Percentiles rank a stretch among this genome's conserved stretches.
These are phyloP conservation scores for Quercus berberidifolia DNA, from an alignment of 306 rosid species.

Conservation along the genomic window DNA sequence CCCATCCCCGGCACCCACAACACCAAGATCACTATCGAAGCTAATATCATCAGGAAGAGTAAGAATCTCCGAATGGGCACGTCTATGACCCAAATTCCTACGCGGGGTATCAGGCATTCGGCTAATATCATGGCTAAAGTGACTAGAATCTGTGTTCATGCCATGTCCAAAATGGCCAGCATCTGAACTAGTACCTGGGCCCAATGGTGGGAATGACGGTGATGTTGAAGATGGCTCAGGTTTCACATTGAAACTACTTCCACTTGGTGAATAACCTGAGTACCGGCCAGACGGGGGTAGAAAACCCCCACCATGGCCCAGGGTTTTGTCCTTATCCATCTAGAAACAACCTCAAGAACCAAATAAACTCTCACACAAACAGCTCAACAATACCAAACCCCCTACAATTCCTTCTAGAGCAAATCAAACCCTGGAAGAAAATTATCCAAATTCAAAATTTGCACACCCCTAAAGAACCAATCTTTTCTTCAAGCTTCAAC, in stretches of 20 bases:
- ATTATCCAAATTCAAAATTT: not conserved
- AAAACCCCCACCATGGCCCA: constrained; percentile 60
- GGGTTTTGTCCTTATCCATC: constrained; percentile 81
- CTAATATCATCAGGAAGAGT: constrained; percentile 93
- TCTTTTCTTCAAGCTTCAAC: constrained; percentile 5
- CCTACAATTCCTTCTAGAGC: not conserved
- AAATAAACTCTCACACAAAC: constrained; percentile 11
- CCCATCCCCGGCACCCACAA: constrained; percentile 85
- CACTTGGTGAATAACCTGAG: constrained; percentile 48
- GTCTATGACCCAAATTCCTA: constrained; percentile 80
- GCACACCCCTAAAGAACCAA: not conserved
- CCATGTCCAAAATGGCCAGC: constrained; percentile 57
- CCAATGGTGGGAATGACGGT: constrained; percentile 49
- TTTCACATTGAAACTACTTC: constrained; percentile 56
- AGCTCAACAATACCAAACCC: constrained; percentile 30
- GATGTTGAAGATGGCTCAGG: constrained; percentile 51
- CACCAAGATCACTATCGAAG: constrained; percentile 91
- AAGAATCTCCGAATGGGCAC: constrained; percentile 91
- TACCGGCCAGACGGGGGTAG: constrained; percentile 74
- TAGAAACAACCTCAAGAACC: constrained; percentile 11
- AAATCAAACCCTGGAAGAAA: not conserved
- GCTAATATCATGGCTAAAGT: constrained; percentile 89
- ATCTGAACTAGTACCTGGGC: constrained; percentile 50
- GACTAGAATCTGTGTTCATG: constrained; percentile 45
- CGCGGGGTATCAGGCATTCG: constrained; percentile 90